These are phyloP conservation scores for Exserohilum turcica DNA, from an alignment of 2,329 filamentous ascomycete genomes.

Conservation along the genomic window DNA sequence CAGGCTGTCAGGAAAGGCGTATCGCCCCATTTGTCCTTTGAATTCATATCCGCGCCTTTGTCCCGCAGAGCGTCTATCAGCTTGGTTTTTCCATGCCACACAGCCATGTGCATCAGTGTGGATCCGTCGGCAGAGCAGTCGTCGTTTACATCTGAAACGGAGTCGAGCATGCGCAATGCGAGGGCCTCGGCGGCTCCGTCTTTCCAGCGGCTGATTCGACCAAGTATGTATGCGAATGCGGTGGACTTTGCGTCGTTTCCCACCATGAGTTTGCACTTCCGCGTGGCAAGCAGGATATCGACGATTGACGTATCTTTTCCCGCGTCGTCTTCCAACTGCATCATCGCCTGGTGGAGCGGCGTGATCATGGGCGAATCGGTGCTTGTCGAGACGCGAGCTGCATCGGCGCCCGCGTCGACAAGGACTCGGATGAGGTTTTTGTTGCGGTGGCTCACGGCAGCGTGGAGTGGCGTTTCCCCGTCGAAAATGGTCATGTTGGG, in stretches of 20 bases:
- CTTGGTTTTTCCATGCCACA: neutral
- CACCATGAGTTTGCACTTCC: neutral
- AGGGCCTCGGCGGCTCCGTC: neutral
- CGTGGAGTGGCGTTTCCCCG: constrained; percentile 19
- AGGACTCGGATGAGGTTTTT: constrained; percentile 17
- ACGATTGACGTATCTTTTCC: neutral
- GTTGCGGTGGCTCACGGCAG: constrained; percentile 16
- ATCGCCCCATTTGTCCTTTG: neutral
- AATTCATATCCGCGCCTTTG: neutral
- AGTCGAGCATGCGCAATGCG: neutral
- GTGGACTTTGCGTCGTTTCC: neutral
- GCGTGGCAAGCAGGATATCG: neutral
- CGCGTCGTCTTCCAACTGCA: neutral
- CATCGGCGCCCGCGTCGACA: constrained; percentile 8
- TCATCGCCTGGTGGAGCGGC: neutral
- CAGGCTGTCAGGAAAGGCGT: neutral
- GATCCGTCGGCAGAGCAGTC: neutral
- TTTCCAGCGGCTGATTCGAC: neutral
- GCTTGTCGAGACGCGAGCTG: neutral
- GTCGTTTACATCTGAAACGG: neutral
- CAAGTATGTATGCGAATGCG: neutral
- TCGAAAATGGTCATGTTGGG: constrained; percentile 16
- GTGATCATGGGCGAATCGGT: neutral
- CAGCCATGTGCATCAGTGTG: neutral
- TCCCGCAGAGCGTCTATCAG: neutral